Percentiles rank a stretch among this genome's conserved stretches.
Evolutionary conservation across 2,329 filamentous ascomycete genomes (phyloP).

Genomic region (Cyphellophora europaea): DNA sequence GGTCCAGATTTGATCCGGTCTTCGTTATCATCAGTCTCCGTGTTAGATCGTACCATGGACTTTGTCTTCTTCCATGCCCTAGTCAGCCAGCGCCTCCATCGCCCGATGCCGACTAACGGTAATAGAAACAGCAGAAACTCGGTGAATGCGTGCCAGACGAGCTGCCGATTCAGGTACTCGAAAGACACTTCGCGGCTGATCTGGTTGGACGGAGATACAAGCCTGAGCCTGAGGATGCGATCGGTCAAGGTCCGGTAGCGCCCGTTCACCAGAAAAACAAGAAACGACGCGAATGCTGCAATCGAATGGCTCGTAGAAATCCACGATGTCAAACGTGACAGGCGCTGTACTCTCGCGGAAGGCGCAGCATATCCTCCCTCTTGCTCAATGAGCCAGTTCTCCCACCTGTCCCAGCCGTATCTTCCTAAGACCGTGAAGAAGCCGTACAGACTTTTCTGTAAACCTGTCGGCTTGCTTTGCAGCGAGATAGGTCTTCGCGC

Average conservation of each 20-base stretch:
- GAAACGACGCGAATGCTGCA: constrained; percentile 74
- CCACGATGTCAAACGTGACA: constrained; percentile 62
- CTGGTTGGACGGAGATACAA: constrained; percentile 76
- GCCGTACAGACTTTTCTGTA: constrained; percentile 79
- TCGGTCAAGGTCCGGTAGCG: constrained; percentile 86
- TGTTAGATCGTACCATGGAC: constrained; percentile 45
- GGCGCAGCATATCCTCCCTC: constrained; percentile 55
- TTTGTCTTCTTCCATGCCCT: constrained; percentile 78
- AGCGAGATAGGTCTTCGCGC: constrained; percentile 57
- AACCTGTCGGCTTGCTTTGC: constrained; percentile 60
- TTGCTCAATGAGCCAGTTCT: constrained; percentile 69
- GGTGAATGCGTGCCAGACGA: constrained; percentile 99
- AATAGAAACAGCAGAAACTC: constrained; percentile 96
- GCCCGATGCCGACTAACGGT: constrained; percentile 88
- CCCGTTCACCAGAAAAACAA: constrained; percentile 84
- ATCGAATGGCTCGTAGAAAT: constrained; percentile 68
- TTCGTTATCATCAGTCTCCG: constrained; percentile 40
- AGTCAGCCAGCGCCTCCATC: constrained; percentile 84
- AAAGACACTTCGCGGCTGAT: constrained; percentile 89
- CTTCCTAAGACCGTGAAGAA: constrained; percentile 75
- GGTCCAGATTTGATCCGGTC: constrained; percentile 56
- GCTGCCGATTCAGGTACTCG: constrained; percentile 92
- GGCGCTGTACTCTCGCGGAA: constrained; percentile 39
- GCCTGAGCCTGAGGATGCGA: constrained; percentile 69
- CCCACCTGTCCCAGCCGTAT: constrained; percentile 89